Conservation (phyloP, 805 yeast species). For the Danielia reshetovae region DNA sequence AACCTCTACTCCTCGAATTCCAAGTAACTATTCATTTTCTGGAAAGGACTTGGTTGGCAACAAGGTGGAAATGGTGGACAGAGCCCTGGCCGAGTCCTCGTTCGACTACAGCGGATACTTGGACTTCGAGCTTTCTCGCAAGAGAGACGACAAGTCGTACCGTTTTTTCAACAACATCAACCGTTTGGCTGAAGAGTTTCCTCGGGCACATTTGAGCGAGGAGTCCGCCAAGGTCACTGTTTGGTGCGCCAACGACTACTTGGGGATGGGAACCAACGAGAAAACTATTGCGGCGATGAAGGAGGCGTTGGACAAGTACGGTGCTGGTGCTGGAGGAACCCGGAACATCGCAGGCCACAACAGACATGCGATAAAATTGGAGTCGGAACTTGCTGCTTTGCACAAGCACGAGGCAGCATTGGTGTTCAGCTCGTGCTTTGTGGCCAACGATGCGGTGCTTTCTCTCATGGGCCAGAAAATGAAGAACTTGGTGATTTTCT, state of each 20-base stretch:
- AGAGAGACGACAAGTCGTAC: constrained; percentile 86
- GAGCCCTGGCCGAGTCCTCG: constrained; percentile 43
- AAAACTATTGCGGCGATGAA: constrained; percentile 75
- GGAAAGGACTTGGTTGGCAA: constrained; percentile 23
- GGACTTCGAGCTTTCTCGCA: constrained; percentile 60
- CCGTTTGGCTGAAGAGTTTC: constrained; percentile 90
- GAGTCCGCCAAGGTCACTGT: constrained; percentile 88
- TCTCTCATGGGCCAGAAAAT: constrained; percentile 87
- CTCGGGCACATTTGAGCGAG: constrained; percentile 77
- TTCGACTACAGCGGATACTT: constrained; percentile 75
- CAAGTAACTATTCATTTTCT: constrained; percentile 32
- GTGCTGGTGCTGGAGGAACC: constrained; percentile 99
- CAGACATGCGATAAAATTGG: constrained; percentile 80
- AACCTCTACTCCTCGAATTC: constrained; percentile 28
- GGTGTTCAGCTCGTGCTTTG: constrained; percentile 93
- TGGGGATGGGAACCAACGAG: constrained; percentile 88
- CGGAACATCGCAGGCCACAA: constrained; percentile 99
- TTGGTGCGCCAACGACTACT: constrained; percentile 98
- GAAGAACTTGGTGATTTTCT: constrained; percentile 84
- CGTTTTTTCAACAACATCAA: constrained; percentile 96
- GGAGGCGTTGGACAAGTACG: constrained; percentile 77
- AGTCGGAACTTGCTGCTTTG: constrained; percentile 79
- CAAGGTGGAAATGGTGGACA: constrained; percentile 20
- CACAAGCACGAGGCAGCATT: constrained; percentile 94
- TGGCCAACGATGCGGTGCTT: constrained; percentile 93